A percentile compares a stretch with the other conserved stretches of the same genome.
Conservation (phyloP, 306 rosid genomes). For the Quercus suber region DNA sequence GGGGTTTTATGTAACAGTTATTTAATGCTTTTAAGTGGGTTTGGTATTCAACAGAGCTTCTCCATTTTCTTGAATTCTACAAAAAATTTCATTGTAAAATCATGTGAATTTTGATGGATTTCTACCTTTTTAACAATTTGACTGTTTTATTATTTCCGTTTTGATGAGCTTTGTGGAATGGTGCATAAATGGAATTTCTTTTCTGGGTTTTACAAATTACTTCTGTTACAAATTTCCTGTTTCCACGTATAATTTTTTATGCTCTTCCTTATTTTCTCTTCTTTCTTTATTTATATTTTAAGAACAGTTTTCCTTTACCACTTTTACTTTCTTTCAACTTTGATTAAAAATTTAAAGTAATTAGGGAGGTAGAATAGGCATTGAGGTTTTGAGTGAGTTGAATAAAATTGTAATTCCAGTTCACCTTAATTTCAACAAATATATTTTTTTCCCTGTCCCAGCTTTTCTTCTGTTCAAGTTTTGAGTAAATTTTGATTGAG, state of each 20-base stretch:
- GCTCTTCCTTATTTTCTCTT: background rate
- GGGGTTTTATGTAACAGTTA: background rate
- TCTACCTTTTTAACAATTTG: background rate
- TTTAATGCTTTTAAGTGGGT: background rate
- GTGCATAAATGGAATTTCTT: background rate
- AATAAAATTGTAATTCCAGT: background rate
- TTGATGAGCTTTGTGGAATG: background rate
- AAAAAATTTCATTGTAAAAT: background rate
- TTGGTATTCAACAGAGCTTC: background rate
- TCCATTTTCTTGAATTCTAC: background rate
- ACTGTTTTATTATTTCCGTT: background rate
- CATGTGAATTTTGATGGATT: background rate
- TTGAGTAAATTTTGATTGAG: background rate
- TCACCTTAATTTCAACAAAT: background rate
- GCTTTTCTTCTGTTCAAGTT: background rate
- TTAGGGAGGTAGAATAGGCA: background rate
- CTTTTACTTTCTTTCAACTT: background rate
- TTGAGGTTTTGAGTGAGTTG: background rate
- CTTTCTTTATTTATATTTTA: slow-evolving; percentile 3
- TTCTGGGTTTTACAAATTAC: slow-evolving; percentile 10
- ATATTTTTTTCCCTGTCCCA: background rate
- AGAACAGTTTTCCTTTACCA: background rate
- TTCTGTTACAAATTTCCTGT: background rate
- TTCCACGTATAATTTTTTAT: background rate
- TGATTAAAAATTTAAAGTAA: background rate